Evolutionary conservation across 305 asterid genomes (phyloP).

Genomic region (Solanum hybrid): DNA sequence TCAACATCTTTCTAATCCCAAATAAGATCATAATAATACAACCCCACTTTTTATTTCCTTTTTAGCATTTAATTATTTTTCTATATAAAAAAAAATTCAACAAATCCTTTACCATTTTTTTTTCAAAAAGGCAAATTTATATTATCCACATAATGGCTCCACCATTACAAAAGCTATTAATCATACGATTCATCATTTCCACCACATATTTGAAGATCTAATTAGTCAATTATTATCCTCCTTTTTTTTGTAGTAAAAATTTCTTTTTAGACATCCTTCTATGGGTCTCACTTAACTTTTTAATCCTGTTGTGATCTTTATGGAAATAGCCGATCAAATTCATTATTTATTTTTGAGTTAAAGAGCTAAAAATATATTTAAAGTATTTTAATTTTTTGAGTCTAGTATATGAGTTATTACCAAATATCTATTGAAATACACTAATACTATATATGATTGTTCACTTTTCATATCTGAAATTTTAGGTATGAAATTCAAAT

Average conservation of each 20-base stretch:
- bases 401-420: neutral
- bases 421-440: neutral
- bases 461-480: neutral
- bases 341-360: neutral
- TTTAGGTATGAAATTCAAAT: neutral
- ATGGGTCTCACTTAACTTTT: neutral
- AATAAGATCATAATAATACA: neutral
- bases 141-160: neutral
- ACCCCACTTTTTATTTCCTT: neutral
- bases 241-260: neutral
- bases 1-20: neutral
- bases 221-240: neutral
- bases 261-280: neutral
- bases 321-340: neutral
- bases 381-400: neutral
- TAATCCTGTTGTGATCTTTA: neutral
- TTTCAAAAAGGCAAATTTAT: neutral
- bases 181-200: neutral
- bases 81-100: neutral
- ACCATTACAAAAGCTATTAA: neutral
- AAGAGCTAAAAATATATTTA: neutral
- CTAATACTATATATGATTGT: neutral
- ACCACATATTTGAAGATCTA: neutral
- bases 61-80: neutral
- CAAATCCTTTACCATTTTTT: neutral